Percentiles rank a stretch among this genome's conserved stretches.
Conservation (phyloP, 768 basidiomycete genomes). For the Lepiota venenata region DNA sequence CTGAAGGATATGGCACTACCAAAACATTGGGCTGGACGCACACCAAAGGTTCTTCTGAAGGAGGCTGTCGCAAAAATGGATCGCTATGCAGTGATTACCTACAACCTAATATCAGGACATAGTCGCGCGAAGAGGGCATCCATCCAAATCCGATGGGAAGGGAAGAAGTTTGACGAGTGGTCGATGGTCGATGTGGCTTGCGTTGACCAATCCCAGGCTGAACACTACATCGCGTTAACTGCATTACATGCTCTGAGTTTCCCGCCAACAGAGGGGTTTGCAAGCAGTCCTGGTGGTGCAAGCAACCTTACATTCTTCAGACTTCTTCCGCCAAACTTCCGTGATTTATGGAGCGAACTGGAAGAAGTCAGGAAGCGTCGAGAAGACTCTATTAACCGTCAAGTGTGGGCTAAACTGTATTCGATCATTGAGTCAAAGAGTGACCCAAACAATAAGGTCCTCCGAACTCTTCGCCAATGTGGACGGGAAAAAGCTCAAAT, state of each 20-base stretch:
- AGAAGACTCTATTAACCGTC: conserved; percentile 64
- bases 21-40: conserved; percentile 79
- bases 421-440: conserved; percentile 63
- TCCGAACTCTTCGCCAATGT: not conserved
- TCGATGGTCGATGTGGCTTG: conserved; percentile 86
- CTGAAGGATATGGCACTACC: conserved; percentile 76
- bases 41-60: conserved; percentile 70
- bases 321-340: conserved; percentile 74
- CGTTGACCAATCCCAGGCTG: conserved; percentile 71
- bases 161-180: conserved; percentile 60
- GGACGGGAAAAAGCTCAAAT: not conserved
- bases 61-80: conserved; percentile 69
- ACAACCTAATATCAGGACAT: conserved; percentile 58
- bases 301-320: conserved; percentile 67
- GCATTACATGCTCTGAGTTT: conserved; percentile 80
- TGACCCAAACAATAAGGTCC: conserved; percentile 39
- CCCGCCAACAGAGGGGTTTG: conserved; percentile 60
- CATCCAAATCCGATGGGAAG: conserved; percentile 73
- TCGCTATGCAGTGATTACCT: conserved; percentile 72
- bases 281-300: conserved; percentile 38
- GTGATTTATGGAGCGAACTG: conserved; percentile 92
- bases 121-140: conserved; percentile 74
- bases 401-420: conserved; percentile 67
- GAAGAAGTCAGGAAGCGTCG: conserved; percentile 57
- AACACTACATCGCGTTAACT: conserved; percentile 85